Evolutionary conservation across 495 filamentous ascomycete genomes (phyloP), one percentile per base, ranked within the genome.

Genomic region (Penicillium bialowiezense): DNA sequence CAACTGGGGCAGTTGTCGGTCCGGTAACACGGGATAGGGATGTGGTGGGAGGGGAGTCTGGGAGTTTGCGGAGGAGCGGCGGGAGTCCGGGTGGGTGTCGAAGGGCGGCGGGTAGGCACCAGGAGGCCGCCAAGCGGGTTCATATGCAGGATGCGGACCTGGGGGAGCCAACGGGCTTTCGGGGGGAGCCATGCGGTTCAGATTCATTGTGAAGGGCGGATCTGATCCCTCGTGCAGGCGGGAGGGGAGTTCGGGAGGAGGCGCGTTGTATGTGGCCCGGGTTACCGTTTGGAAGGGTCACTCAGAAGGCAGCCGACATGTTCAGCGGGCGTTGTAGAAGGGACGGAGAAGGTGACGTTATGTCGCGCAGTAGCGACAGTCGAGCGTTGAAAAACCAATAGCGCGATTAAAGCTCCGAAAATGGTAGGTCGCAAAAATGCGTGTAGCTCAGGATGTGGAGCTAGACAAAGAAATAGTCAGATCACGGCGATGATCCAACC

Each of bases 1-100:
- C 10, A 68, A 55, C 37, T 73, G 69, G n/a, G 72, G 71, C 5
- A 75, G 57, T 40, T 74, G 69, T 32, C 72, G 69, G 41, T 59
- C 65, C 10, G 60, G 63, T 15, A 65, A 64, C 6, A 58, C 56
- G 5, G 59, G 57, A 40, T 71, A 72, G 26, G 45, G 45, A 9
- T 32, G 62, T 5, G 68, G 53, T 12, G 63, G 56, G 8, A 69
- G 34, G 2, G 65, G 42, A 3, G 63, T 56, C 41, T 67, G 69
- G 33, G 59, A n/a, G 9, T 20, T 52, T n/a, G 49, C 58, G 3
- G 72, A 63, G 4, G 61, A 48, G 15, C 65, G 70, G 13, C 70
- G 70, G 20, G 63, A 56, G 23, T 71, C 69, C 10, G 51, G 48
- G 42, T 68, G 65, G 10, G 32, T 37, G 14, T 72, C 70, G 50